Evolutionary conservation across 176 grass and related monocot genomes (phyloP).

Genomic region (Cymbopogon citratus): DNA sequence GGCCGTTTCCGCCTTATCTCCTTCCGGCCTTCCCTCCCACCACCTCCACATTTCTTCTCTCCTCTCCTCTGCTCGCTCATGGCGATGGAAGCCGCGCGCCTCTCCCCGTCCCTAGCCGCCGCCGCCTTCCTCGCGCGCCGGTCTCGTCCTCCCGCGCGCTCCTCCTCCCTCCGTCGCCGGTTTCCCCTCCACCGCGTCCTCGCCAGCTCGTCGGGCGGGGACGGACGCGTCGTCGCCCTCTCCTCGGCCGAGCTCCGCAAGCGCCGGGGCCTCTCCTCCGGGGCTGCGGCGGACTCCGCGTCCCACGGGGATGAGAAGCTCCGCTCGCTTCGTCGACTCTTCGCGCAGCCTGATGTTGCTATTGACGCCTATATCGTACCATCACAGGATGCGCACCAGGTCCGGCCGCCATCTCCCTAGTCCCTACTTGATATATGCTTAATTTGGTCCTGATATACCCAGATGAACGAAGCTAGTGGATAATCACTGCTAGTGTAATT

Average conservation of each 20-base stretch:
- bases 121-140: constrained; percentile 26
- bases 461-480: background rate
- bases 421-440: background rate
- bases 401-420: background rate
- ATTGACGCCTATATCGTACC: constrained; percentile 94
- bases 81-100: constrained; percentile 35
- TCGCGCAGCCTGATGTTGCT: constrained; percentile 57
- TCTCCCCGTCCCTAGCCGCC: constrained; percentile 36
- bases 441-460: background rate
- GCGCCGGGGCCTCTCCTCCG: constrained; percentile 23
- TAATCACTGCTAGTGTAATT: background rate
- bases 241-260: constrained; percentile 71
- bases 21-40: background rate
- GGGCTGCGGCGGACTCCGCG: background rate
- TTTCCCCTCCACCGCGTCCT: constrained; percentile 22
- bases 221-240: constrained; percentile 44
- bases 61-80: background rate
- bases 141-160: background rate
- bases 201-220: constrained; percentile 22
- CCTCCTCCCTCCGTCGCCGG: constrained; percentile 14
- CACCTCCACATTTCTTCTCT: background rate
- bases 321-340: constrained; percentile 51
- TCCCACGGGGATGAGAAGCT: constrained; percentile 63
- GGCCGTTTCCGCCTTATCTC: background rate
- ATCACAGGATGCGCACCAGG: constrained; percentile 96